Conservation (phyloP, 1,284 basidiomycete species). For the Ganoderma resinaceum region DNA sequence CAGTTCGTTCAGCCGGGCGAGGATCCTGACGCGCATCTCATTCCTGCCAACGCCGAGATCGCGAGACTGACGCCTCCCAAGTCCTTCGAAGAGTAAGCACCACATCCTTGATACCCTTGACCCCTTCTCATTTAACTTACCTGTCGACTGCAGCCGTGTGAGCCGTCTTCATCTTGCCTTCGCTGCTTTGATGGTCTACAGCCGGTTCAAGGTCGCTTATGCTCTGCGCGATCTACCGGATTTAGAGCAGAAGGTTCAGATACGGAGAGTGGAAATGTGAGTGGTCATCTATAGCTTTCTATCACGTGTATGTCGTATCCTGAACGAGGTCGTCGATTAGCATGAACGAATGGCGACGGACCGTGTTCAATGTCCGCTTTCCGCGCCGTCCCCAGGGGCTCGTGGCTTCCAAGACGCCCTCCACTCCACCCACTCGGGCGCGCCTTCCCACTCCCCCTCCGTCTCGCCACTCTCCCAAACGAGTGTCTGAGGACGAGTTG, state of each 20-base stretch:
- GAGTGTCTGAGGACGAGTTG: background rate
- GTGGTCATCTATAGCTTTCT: background rate
- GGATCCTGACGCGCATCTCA: background rate
- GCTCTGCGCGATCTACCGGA: background rate
- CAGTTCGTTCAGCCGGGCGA: background rate
- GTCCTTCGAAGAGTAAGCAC: background rate
- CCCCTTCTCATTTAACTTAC: background rate
- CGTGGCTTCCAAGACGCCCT: background rate
- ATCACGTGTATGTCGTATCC: background rate
- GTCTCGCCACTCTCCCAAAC: background rate
- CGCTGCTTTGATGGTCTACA: background rate
- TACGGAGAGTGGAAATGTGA: background rate
- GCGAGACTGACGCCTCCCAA: background rate
- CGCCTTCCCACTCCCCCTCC: background rate
- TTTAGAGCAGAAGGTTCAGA: background rate
- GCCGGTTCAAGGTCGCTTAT: background rate
- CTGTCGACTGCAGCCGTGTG: background rate
- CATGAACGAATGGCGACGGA: background rate
- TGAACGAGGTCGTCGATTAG: background rate
- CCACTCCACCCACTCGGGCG: background rate
- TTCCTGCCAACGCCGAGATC: background rate
- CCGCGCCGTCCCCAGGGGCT: background rate
- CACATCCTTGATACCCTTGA: background rate
- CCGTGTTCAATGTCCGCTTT: background rate
- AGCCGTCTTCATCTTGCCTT: background rate